Conservation (phyloP, 805 yeast species). For the Starmerella apicola region DNA sequence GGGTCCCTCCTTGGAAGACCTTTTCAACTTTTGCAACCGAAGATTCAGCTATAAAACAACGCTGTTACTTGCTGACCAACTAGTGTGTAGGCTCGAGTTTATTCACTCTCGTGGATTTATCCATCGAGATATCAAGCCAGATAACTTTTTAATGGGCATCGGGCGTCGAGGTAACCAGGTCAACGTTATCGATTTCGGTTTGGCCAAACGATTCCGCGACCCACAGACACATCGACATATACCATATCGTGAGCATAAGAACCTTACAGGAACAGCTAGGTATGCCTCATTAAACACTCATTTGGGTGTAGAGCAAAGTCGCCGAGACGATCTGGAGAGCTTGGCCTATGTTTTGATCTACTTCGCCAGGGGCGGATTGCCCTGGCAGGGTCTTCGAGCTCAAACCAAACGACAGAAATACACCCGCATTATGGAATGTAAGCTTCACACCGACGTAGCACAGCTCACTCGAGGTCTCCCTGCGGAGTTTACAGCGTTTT, state of each 20-base stretch:
- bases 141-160: conserved; percentile 62
- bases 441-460: conserved; percentile 75
- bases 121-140: conserved; percentile 95
- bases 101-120: conserved; percentile 85
- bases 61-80: conserved; percentile 86
- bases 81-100: conserved; percentile 75
- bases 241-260: conserved; percentile 92
- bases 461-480: conserved; percentile 86
- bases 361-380: conserved; percentile 75
- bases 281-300: conserved; percentile 98
- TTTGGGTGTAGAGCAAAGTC: conserved; percentile 89
- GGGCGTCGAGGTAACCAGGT: conserved; percentile 84
- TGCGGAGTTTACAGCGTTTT: conserved; percentile 72
- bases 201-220: conserved; percentile 97
- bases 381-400: conserved; percentile 98
- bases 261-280: conserved; percentile 95
- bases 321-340: conserved; percentile 93
- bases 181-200: conserved; percentile 91
- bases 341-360: conserved; percentile 94
- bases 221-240: conserved; percentile 92
- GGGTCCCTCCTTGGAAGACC: conserved; percentile 92
- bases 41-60: conserved; percentile 79
- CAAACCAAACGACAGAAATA: conserved; percentile 96
- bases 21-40: conserved; percentile 97
- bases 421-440: conserved; percentile 94